Percentiles rank a stretch among this genome's conserved stretches.
These are phyloP conservation scores for Phylloporus rhodoxanthus DNA, from an alignment of 768 basidiomycete species.

Conservation along the genomic window DNA sequence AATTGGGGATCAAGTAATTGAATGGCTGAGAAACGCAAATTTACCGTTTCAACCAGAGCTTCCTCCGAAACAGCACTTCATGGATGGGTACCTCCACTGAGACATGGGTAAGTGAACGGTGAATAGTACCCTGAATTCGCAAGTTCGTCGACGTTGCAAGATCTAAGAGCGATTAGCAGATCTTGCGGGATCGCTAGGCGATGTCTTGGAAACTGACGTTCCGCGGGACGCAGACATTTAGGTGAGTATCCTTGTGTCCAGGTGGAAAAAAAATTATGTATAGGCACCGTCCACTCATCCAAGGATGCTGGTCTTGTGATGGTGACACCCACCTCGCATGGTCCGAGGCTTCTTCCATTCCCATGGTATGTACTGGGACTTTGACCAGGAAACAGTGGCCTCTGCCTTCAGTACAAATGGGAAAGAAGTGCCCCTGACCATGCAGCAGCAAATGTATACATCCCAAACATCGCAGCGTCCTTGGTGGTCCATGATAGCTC, in stretches of 20 bases:
- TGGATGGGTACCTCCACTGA: background rate
- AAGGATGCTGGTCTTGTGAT: conserved; percentile 21
- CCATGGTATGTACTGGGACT: conserved; percentile 46
- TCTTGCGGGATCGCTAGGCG: background rate
- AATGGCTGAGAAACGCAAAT: conserved; percentile 14
- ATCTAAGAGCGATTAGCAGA: conserved; percentile 1
- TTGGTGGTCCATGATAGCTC: background rate
- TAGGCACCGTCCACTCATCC: background rate
- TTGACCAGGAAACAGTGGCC: conserved; percentile 27
- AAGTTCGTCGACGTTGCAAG: background rate
- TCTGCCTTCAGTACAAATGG: conserved; percentile 32
- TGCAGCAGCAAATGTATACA: conserved; percentile 25
- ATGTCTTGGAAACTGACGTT: conserved; percentile 2
- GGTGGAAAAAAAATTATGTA: background rate
- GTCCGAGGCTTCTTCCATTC: conserved; percentile 49
- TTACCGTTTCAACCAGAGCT: conserved; percentile 9
- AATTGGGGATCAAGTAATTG: conserved; percentile 22
- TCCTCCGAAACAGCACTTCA: conserved; percentile 5
- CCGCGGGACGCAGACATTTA: background rate
- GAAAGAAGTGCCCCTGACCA: conserved; percentile 35
- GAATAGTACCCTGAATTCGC: conserved; percentile 1
- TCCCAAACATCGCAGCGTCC: conserved; percentile 17
- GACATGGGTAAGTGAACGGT: conserved; percentile 8
- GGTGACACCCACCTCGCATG: conserved; percentile 27
- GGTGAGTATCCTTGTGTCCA: conserved; percentile 3